Percentiles rank a stretch among this genome's conserved stretches.
Evolutionary conservation across 352 stramenopile species (phyloP).

Genomic region (Albugo laibachii): DNA sequence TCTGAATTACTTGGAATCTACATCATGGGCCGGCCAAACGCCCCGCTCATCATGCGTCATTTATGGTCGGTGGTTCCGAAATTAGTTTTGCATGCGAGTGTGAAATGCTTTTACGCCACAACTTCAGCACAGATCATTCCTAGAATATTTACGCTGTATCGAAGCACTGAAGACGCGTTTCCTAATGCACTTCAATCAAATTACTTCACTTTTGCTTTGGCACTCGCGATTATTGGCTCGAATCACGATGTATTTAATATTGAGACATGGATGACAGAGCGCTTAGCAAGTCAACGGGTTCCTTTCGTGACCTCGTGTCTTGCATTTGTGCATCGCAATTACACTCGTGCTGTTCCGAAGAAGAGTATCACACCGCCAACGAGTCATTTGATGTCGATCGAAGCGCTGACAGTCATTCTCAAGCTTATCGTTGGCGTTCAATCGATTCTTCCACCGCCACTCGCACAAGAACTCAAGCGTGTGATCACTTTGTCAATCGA

Average conservation of each 20-base stretch:
- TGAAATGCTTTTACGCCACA: constrained; percentile 73
- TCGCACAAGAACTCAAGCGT: constrained; percentile 62
- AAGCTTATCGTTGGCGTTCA: constrained; percentile 71
- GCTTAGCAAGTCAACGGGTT: constrained; percentile 50
- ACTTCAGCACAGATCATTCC: constrained; percentile 63
- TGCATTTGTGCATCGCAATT: constrained; percentile 73
- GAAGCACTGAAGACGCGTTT: constrained; percentile 68
- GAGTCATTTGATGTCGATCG: constrained; percentile 60
- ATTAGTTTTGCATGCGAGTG: constrained; percentile 70
- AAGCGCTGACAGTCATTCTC: constrained; percentile 64
- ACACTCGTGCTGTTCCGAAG: constrained; percentile 63
- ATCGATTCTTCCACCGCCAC: constrained; percentile 33
- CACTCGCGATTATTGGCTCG: constrained; percentile 58
- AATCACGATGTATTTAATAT: constrained; percentile 75
- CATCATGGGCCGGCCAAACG: constrained; percentile 69
- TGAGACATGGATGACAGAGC: constrained; percentile 68
- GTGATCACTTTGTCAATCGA: constrained; percentile 71
- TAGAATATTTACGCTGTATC: constrained; percentile 63
- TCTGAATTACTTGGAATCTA: constrained; percentile 76
- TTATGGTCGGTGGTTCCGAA: constrained; percentile 72
- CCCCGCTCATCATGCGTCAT: constrained; percentile 75
- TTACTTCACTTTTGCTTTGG: constrained; percentile 76
- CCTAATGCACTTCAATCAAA: constrained; percentile 70
- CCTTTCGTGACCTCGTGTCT: constrained; percentile 70
- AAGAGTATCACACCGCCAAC: constrained; percentile 58